Percentiles rank a stretch among this genome's conserved stretches.
phyloP scores from a whole-genome alignment of 2,329 filamentous ascomycete species.

The Trichophyton schoenleinii region DNA sequence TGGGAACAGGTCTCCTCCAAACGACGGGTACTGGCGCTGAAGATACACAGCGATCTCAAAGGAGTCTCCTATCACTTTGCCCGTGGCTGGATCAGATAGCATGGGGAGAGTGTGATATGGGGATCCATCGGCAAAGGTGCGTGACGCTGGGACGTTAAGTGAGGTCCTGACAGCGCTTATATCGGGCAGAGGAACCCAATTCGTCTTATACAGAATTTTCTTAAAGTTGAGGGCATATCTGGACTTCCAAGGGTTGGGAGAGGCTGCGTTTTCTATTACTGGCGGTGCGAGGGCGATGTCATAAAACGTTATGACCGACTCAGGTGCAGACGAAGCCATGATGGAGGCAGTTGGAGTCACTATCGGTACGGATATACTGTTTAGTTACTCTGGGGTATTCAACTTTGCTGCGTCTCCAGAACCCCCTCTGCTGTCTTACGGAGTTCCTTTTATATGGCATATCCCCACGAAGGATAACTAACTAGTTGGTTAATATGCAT shows the following conservation, averaged over 20 bases:
- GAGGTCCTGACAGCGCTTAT: conserved; percentile 37
- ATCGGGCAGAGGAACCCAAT: conserved; percentile 43
- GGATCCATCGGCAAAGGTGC: conserved; percentile 44
- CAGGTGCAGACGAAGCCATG: neutral
- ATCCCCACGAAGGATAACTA: neutral
- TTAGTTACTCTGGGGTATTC: no score
- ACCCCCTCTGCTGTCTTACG: no score
- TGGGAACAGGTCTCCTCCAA: conserved; percentile 2
- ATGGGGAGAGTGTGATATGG: conserved; percentile 52
- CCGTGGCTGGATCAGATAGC: conserved; percentile 37
- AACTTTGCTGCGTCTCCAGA: no score
- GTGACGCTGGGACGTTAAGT: conserved; percentile 38
- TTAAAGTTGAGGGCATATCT: conserved; percentile 41
- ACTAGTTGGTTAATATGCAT: neutral
- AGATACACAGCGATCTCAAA: conserved; percentile 54
- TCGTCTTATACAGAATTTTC: conserved; percentile 34
- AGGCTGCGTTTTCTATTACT: conserved; percentile 18
- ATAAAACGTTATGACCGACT: conserved; percentile 31
- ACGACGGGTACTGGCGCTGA: conserved; percentile 29
- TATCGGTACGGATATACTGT: no score
- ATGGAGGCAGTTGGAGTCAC: neutral
- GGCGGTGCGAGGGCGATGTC: conserved; percentile 35
- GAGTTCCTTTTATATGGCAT: neutral
- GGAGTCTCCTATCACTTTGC: conserved; percentile 43
- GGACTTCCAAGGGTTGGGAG: conserved; percentile 42